Base-by-base conservation (phyloP, 2,329 filamentous ascomycete genomes). In the Fusarium subtropicale region DNA sequence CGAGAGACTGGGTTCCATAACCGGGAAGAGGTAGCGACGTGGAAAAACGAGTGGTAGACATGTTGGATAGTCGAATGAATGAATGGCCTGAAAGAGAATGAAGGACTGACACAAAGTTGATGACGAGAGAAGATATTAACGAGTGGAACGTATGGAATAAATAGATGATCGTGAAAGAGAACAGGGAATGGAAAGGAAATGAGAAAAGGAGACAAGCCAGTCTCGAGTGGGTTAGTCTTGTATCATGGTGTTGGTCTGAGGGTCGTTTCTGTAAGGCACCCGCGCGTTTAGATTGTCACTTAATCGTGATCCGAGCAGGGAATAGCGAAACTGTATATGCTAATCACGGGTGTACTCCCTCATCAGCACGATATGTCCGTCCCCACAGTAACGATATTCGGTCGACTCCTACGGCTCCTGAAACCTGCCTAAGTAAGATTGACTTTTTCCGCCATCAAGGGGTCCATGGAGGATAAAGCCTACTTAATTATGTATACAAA, bases 11-110 rank as follows among this genome's bases (percentile, higher is more conserved):
- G 24, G 12, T 20, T 7, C 31, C 48, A 20, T n/a, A 15, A n/a
- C 10, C 20, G 24, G 24, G 48, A 3, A 41, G 34, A 52, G 42
- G 44, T 4, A 64, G 44, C 8, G 59, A 45, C 10, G 60, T 64
- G 10, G 61, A 46, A 26, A 64, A 36, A 18, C 12, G 58, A 26
- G 51, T 16, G 7, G 60, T 64, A 45, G 60, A 26, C 60, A 64
- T 64, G 2, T 18, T 64, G 31, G 8, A 16, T 10, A 15, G 6
- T 33, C 18, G 3, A 16, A n/a, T 22, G 20, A 22, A 22, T 22
- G 20, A 22, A 22, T 38, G n/a, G 5, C 2, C 1, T 38, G 22
- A 11, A 28, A 48, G 5, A 24, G 18, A 13, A 20, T 9, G n/a
- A 30, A 20, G 11, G 26, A 13, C 3, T 9, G 0, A 2, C 15